Conservation (phyloP, 1,284 basidiomycete species). For the Prillingera fragicola region DNA sequence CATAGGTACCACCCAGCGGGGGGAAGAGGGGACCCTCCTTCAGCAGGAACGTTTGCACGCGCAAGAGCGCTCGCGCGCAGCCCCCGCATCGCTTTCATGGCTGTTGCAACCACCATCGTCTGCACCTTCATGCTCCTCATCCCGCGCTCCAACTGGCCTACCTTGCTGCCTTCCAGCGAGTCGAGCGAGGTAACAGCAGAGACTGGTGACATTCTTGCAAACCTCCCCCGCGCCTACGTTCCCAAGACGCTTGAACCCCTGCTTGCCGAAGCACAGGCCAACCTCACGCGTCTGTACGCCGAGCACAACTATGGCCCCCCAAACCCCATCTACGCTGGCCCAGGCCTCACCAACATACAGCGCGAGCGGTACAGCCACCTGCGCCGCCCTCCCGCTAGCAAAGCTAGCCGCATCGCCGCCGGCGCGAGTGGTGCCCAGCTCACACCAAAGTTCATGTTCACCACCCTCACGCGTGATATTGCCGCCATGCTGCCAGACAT, state of each 20-base stretch:
- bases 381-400: constrained; percentile 6
- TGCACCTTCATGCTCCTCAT: too few species aligned
- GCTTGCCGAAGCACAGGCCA: constrained; percentile 12
- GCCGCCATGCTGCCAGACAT: constrained; percentile 43
- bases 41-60: too few species aligned
- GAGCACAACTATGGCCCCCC: constrained; percentile 4
- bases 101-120: too few species aligned
- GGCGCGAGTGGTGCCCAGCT: constrained; percentile 10
- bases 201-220: too few species aligned
- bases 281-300: constrained; percentile 16
- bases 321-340: constrained; percentile 28
- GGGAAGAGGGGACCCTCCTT: too few species aligned
- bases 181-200: too few species aligned
- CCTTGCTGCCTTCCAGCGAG: not conserved
- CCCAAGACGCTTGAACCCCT: not conserved
- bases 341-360: constrained; percentile 32
- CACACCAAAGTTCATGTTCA: constrained; percentile 40
- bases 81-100: too few species aligned
- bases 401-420: not conserved
- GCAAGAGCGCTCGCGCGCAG: too few species aligned
- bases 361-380: constrained; percentile 33
- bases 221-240: not conserved
- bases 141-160: constrained; percentile 1
- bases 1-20: too few species aligned
- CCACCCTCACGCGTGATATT: constrained; percentile 41